Percentiles rank a stretch among this genome's conserved stretches.
Conservation (phyloP, 768 basidiomycete species). For the Psilocybe tampanensis region DNA sequence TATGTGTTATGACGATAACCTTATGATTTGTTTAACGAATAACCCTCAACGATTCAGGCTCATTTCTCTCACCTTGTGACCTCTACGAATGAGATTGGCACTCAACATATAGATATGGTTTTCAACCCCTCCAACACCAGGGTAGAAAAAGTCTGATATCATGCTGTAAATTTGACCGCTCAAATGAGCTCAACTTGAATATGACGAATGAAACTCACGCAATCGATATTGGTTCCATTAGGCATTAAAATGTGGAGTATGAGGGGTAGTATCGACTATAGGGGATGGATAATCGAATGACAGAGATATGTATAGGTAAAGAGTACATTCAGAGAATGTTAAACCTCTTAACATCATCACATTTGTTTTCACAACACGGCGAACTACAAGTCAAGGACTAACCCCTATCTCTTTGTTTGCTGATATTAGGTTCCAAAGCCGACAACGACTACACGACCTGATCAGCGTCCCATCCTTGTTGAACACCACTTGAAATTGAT, state of each 20-base stretch:
- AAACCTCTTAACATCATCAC: too few species aligned
- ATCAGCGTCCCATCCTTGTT: too few species aligned
- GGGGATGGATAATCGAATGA: too few species aligned
- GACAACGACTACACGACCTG: too few species aligned
- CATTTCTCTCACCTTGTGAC: conserved; percentile 74
- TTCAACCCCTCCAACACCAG: conserved; percentile 93
- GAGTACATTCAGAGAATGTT: too few species aligned
- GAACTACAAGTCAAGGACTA: too few species aligned
- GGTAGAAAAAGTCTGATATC: conserved; percentile 97
- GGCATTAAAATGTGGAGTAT: conserved; percentile 4
- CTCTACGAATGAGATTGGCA: conserved; percentile 75
- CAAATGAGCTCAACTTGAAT: neutral
- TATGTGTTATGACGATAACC: conserved; percentile 96
- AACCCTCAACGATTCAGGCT: neutral
- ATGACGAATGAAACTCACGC: conserved; percentile 25
- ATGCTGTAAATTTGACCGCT: conserved; percentile 52
- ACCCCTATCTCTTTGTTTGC: too few species aligned
- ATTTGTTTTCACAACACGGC: too few species aligned
- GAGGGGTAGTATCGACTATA: too few species aligned
- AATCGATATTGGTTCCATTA: conserved; percentile 29
- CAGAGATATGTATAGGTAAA: too few species aligned
- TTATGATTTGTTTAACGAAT: conserved; percentile 27
- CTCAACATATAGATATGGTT: conserved; percentile 94
- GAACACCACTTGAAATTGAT: too few species aligned
- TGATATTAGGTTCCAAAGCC: too few species aligned